Evolutionary conservation across 208 protist species (phyloP), one percentile per base, ranked within the genome.

Genomic region (Lotmaria passim): DNA sequence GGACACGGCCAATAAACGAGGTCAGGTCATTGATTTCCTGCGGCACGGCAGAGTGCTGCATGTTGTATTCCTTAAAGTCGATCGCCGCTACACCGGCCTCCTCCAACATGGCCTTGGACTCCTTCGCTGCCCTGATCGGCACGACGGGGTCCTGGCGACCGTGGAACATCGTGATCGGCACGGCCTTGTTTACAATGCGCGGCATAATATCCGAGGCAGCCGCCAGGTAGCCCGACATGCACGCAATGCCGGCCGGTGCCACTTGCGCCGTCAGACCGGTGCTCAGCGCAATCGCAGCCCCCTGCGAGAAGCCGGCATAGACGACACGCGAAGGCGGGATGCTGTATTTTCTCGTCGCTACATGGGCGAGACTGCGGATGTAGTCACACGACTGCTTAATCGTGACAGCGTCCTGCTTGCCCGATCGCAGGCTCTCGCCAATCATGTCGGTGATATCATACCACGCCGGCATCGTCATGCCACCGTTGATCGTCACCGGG

Each of bases 221-320:
- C 7, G 83, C 85, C 23, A 96, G 78, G 71, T 96, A 96, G 28
- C 91, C 91, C 1, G 89, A 94, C 71, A 96, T 83, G 59, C 77
- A 78, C 7, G 76, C 86, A 2, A 93, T 73, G 14, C 91, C 91
- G 2, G 89, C 88, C 17, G 91, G 87, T 1, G 91, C 77, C 56
- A 86, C 63, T 62, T 56, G 78, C 12, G 81, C 66, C 21, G 75
- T 82, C 15, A 96, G 69, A 28, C 85, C 91, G 15, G 91, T 74
- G 47, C 75, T 83, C 52, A 94, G 82, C 14, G 90, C 92, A 7
- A 97, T 46, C 19, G 93, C 92, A 0, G 82, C 93, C 14, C 96
- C 96, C 61, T 98, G 96, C 15, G 87, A 95, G 72, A 98, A 98
- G 23, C 96, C 96, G 23, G 78, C 90, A 70, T 96, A 92, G 34